Evolutionary conservation across 768 basidiomycete genomes (phyloP).

Genomic region (Clitopilus passeckerianus): DNA sequence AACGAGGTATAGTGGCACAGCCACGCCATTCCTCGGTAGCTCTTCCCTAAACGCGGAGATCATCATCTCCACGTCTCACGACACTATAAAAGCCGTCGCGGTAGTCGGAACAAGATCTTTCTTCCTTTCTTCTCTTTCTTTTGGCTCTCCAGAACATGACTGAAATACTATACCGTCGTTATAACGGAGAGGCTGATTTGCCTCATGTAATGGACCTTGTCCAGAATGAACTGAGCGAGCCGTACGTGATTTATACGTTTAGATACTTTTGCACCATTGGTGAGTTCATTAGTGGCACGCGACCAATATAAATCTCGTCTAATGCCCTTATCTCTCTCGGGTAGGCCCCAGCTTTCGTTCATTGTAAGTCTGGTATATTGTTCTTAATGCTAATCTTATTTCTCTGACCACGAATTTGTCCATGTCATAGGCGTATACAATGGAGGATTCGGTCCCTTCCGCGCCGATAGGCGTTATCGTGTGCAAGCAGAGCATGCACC

Average conservation of each 20-base stretch:
- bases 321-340: slow-evolving; percentile 13
- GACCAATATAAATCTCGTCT: slow-evolving; percentile 13
- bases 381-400: not conserved
- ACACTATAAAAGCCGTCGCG: not conserved
- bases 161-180: slow-evolving; percentile 63
- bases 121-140: not conserved
- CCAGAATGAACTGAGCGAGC: slow-evolving; percentile 90
- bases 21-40: not conserved
- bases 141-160: slow-evolving; percentile 15
- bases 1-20: not conserved
- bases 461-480: slow-evolving; percentile 88
- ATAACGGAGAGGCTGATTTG: slow-evolving; percentile 73
- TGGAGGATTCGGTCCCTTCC: slow-evolving; percentile 27
- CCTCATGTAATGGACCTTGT: slow-evolving; percentile 83
- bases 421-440: slow-evolving; percentile 49
- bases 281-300: slow-evolving; percentile 38
- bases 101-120: not conserved
- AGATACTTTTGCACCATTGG: slow-evolving; percentile 98
- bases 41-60: not conserved
- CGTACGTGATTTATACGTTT: slow-evolving; percentile 95
- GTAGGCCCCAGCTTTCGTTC: slow-evolving; percentile 86
- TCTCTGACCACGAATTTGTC: not conserved
- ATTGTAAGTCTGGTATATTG: slow-evolving; percentile 38
- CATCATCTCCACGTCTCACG: not conserved
- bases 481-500: slow-evolving; percentile 94